These are phyloP conservation scores for Phoenix roebelenii DNA, from an alignment of 176 grass and related monocot species.

Conservation along the genomic window DNA sequence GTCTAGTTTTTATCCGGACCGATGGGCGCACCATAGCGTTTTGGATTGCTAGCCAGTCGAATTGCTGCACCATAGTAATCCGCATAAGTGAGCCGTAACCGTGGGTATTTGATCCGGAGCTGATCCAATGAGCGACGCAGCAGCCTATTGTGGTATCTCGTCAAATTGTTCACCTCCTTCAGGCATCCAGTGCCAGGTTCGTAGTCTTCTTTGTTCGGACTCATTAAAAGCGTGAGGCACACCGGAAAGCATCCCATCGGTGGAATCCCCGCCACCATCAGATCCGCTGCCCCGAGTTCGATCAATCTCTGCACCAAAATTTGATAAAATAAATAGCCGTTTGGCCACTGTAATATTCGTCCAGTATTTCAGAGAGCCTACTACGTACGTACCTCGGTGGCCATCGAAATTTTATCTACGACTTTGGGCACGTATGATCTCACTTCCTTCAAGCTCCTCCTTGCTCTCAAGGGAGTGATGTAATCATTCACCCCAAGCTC, in stretches of 20 bases:
- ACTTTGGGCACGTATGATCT: slow-evolving; percentile 12
- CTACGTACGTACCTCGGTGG: slow-evolving; percentile 8
- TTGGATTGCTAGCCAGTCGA: no score
- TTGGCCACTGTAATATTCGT: no score
- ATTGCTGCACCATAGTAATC: no score
- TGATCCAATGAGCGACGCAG: background rate
- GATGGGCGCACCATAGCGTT: no score
- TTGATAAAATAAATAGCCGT: no score
- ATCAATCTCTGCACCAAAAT: slow-evolving; percentile 12
- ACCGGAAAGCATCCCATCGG: slow-evolving; percentile 13
- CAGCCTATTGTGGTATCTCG: slow-evolving; percentile 10
- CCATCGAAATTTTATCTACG: background rate
- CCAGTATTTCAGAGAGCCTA: background rate
- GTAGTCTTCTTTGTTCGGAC: slow-evolving; percentile 12
- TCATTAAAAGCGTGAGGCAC: background rate
- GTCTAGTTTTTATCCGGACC: no score
- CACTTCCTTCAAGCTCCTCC: background rate
- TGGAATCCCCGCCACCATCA: slow-evolving; percentile 10
- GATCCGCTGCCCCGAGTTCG: slow-evolving; percentile 7
- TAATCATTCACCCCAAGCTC: slow-evolving; percentile 28
- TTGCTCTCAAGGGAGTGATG: background rate
- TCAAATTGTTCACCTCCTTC: slow-evolving; percentile 10
- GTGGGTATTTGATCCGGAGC: no score
- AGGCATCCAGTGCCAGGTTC: slow-evolving; percentile 13
- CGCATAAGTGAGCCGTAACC: no score